Base-by-base conservation (phyloP, 139 green algal species). In the Gonium pectorale region DNA sequence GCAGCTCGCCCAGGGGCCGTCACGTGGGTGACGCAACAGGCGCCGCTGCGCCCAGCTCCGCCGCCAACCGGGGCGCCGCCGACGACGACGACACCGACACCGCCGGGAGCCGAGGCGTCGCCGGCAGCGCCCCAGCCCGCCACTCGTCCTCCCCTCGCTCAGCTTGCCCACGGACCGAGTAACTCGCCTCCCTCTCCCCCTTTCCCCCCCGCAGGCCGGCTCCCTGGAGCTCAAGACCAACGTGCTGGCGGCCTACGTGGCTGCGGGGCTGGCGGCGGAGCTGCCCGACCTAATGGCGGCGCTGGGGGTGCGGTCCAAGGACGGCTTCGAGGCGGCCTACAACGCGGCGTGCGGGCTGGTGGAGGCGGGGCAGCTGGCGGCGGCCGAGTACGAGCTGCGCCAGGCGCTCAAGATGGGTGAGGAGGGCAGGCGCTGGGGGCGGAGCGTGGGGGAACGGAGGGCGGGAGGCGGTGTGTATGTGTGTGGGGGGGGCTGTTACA, bases 251-350 rank as follows among this genome's bases (percentile, higher is more conserved):
- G 95, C 96, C 0, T 97, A 98, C 67, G 91, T 97, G 37, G 87
- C 86, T 8, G 95, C 89, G 3, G 92, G 91, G 0, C 83, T 93
- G 37, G 74, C 92, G 7, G 43, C 33, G 1, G 92, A 97, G 79
- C 79, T 98, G 63, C 88, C 92, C 19, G 89, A 81, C 21, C 88
- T 97, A 29, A 93, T 97, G 88, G 79, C 89, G 22, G 91, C 90
- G 21, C 94, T 97, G 88, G 91, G 93, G 77, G 78, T 94, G 60
- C 17, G 75, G 24, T 35, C 68, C 6, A 86, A 9, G 59, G 92
- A 96, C 67, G 90, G 89, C 70, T 97, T 96, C 83, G 95, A 98
- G 80, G 67, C 85, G 52, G 96, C 90, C 13, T 98, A 94, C 90
- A 98, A 98, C 90, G 80, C 79, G 29, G 93, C 95, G 11, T 98